Conservation (phyloP, 768 basidiomycete genomes). For the Paxillus rubicundulus region DNA sequence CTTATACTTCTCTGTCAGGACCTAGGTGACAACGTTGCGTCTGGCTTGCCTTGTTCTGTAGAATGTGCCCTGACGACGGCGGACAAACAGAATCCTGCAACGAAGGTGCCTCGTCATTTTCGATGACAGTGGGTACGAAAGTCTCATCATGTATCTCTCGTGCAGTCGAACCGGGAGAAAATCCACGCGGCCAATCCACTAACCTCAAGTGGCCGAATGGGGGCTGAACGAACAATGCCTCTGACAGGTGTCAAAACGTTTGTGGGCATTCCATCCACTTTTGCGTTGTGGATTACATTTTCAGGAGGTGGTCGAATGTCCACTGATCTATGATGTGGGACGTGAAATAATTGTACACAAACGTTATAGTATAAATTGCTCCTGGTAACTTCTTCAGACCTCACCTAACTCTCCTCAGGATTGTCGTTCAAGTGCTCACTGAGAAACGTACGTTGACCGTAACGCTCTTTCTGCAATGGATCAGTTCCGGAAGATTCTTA, state of each 20-base stretch:
- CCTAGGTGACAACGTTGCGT: no score
- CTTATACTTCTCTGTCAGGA: no score
- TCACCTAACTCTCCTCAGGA: neutral
- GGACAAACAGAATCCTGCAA: no score
- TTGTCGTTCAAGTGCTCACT: neutral
- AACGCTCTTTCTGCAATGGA: constrained; percentile 2
- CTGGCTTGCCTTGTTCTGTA: no score
- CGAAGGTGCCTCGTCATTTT: no score
- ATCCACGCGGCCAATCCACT: neutral
- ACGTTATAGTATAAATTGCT: neutral
- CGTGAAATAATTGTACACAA: neutral
- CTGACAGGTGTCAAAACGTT: neutral
- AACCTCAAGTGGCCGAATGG: neutral
- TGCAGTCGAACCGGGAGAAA: neutral
- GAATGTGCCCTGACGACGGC: no score
- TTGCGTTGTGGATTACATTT: neutral
- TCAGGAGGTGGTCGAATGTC: no score
- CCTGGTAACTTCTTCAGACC: neutral
- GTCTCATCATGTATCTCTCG: neutral
- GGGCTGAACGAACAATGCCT: neutral
- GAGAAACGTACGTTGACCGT: neutral
- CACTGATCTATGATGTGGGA: no score
- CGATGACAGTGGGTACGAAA: no score
- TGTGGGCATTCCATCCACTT: neutral
- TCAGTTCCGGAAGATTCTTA: constrained; percentile 7